Conservation (phyloP, 345 rosid species). For the Eucalyptus sp. region DNA sequence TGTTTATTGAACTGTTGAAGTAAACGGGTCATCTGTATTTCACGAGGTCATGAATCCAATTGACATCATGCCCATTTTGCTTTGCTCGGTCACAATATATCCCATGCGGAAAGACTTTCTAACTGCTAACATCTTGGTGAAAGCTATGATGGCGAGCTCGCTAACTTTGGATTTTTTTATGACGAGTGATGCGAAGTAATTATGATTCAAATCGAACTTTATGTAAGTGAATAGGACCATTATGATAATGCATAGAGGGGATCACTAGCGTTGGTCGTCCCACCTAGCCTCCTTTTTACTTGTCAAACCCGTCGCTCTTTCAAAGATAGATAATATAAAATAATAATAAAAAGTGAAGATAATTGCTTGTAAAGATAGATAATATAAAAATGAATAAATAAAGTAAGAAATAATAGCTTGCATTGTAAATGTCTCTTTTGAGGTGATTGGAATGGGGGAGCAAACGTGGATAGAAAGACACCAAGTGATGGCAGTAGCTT, state of each 20-base stretch:
- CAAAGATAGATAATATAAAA: not conserved
- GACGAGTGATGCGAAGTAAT: not conserved
- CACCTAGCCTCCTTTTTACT: not conserved
- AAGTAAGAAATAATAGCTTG: too few species aligned
- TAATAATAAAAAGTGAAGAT: not conserved
- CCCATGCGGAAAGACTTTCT: fast-evolving
- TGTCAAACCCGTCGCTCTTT: not conserved
- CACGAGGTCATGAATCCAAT: not conserved
- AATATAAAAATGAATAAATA: too few species aligned
- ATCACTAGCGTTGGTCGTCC: not conserved
- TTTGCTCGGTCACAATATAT: not conserved
- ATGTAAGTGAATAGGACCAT: not conserved
- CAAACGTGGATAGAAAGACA: not conserved
- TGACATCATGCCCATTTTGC: fast-evolving
- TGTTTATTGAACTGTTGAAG: not conserved
- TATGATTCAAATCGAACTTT: not conserved
- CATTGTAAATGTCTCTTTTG: not conserved
- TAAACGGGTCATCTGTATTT: not conserved
- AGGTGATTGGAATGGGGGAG: not conserved
- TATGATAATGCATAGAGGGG: not conserved
- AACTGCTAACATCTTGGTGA: fast-evolving
- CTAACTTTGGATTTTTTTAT: fast-evolving
- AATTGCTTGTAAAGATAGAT: not conserved
- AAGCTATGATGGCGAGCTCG: fast-evolving
- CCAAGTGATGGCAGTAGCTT: not conserved